Percentiles rank a stretch among this genome's conserved stretches.
Conservation (phyloP, 257 asterid species). For the Nicotiana sylvestris region DNA sequence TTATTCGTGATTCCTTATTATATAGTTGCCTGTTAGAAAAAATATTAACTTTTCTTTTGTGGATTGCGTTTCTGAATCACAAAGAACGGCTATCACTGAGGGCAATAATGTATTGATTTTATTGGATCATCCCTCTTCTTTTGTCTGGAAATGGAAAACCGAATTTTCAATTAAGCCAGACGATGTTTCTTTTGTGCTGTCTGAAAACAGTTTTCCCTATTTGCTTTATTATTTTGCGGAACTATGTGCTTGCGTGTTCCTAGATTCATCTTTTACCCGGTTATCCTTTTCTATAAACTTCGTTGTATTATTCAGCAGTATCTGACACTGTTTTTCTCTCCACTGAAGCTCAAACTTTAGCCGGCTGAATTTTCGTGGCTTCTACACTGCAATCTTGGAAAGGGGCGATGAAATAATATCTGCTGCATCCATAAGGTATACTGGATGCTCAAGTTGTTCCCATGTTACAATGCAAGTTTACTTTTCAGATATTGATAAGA, state of each 20-base stretch:
- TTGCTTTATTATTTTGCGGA: not conserved
- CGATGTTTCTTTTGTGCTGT: not conserved
- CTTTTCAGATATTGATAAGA: not conserved
- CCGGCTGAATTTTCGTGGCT: constrained; percentile 72
- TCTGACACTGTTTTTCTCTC: not conserved
- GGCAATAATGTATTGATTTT: not conserved
- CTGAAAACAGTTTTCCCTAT: not conserved
- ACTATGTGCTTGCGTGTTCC: not conserved
- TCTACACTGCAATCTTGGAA: constrained; percentile 84
- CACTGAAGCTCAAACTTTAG: constrained; percentile 68
- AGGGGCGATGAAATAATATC: constrained; percentile 86
- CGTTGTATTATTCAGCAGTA: not conserved
- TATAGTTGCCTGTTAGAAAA: not conserved
- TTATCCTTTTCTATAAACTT: not conserved
- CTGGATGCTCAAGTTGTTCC: not conserved
- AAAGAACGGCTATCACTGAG: not conserved
- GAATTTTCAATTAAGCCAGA: not conserved
- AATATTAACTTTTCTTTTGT: not conserved
- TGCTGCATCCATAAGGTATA: constrained; percentile 85
- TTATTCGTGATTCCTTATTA: not conserved
- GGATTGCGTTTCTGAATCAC: not conserved
- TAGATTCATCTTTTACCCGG: not conserved
- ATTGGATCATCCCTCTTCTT: not conserved
- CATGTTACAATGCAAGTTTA: not conserved
- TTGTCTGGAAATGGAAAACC: not conserved